Base-by-base conservation (phyloP, 2,329 filamentous ascomycete species). In the Arthrobotrys sphaeroides region DNA sequence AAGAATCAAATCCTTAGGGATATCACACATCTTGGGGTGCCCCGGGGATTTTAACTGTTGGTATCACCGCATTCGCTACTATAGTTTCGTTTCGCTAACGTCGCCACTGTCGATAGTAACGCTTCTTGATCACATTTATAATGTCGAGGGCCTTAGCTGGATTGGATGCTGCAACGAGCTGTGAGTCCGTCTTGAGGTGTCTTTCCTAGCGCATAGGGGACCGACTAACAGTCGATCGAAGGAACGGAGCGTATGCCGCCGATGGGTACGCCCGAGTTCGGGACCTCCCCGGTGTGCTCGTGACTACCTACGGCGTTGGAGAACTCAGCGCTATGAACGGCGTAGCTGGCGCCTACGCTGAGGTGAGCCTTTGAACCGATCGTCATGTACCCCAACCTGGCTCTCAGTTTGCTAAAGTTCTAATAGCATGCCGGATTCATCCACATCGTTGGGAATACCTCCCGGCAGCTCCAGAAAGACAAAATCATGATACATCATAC, bases 281-380 rank as follows among this genome's bases (percentile, higher is more conserved):
- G 26, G 84, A 84, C 13, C 83, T 84, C 2, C 80, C 80, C n/a
- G 82, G 82, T 18, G 84, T 84, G 5, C 72, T 86, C 5, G 77
- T 87, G 24, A 87, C 85, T 2, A 86, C 85, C 0, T 86, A 86
- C 77, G 85, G 84, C 9, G 85, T 86, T 6, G 85, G 85, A 6
- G 85, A 87, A 78, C 80, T 86, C n/a, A 88, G 87, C 2, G 87
- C 87, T 4, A 83, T 88, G 79, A 88, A 89, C 78, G 87, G 85
- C 36, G 85, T 88, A 77, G 87, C 86, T 1, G 88, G 87, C 0
- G 85, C 87, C 2, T 88, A 86, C 78, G 84, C 87, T 7, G 88
- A 89, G 80, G 73, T 77, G n/a, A 51, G 53, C 40, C 13, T 38
- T 22, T 2, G 18, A 24, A 13, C 31, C 38, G 3, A 24, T 36